Conservation (phyloP, 768 basidiomycete genomes). For the Baorangia bicolor region DNA sequence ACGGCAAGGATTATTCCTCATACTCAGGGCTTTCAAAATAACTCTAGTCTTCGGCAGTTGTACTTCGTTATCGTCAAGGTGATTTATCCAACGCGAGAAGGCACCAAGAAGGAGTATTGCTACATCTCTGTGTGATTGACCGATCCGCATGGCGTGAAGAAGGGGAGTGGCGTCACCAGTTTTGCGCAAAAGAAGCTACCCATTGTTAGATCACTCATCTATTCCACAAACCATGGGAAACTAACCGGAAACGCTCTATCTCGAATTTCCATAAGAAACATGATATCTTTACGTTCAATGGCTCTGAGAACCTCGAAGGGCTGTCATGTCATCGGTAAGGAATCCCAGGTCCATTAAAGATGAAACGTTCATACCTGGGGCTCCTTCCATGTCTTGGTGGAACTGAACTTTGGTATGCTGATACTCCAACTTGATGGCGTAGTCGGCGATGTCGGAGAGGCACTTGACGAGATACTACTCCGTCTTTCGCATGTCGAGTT, state of each 20-base stretch:
- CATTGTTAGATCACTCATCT: background rate
- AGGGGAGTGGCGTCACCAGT: constrained; percentile 86
- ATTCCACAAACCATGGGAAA: constrained; percentile 10
- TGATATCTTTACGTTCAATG: constrained; percentile 80
- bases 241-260: constrained; percentile 78
- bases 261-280: constrained; percentile 79
- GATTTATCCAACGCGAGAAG: constrained; percentile 89
- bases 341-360: background rate
- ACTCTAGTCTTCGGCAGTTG: constrained; percentile 62
- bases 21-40: constrained; percentile 78
- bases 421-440: constrained; percentile 14
- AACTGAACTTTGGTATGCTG: constrained; percentile 10
- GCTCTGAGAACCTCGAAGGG: constrained; percentile 77
- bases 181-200: constrained; percentile 76
- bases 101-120: constrained; percentile 88
- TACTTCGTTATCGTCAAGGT: constrained; percentile 80
- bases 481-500: constrained; percentile 8
- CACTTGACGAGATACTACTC: constrained; percentile 15
- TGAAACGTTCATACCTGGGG: constrained; percentile 44
- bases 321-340: constrained; percentile 24
- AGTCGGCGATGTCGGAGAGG: constrained; percentile 25
- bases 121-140: constrained; percentile 72
- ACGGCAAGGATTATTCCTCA: constrained; percentile 65
- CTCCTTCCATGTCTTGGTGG: constrained; percentile 43
- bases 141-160: constrained; percentile 85